Base-by-base conservation (phyloP, 1,284 basidiomycete genomes). In the Psilocybe mexicana region DNA sequence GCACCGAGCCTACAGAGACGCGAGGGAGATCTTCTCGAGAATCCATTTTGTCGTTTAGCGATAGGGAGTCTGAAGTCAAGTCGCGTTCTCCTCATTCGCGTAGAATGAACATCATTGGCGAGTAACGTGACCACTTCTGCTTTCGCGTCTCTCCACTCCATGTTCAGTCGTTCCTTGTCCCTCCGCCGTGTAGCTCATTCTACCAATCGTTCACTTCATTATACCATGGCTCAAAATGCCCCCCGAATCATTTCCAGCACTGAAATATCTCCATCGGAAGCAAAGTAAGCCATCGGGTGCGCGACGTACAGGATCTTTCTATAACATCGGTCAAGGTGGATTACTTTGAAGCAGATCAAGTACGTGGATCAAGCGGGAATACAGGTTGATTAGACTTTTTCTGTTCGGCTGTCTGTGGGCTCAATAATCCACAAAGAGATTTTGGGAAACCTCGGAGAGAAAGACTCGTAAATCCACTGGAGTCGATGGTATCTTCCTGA, bases 391-490 rank as follows among this genome's bases (percentile, higher is more conserved):
- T 66, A 1, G 30, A 38, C 24, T 43, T 40, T 23, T 50, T 11
- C 50, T 36, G 48, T 43, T 33, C 25, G 12, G 35, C 25, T 23
- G 18, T 18, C 18, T 54, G 43, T 43, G 8, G 26, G 6, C 12
- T 54, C 26, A 43, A 35, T 60, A 38, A 58, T 48, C 12, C 18
- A 42, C 14, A 8, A 52, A 94, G 89, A 79, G 94, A 54, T 67
- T 82, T 43, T 96, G 94, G 94, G 95, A 97, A 72, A 87, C 79
- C 58, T 93, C 93, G 12, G 86, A 92, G 65, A 80, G 94, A 35
- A 88, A 85, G 67, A 94, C 92, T 8, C 80, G 90, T 43, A 81
- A 83, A 46, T 77, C 83, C 11, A 83, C 85, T 11, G 92, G 88
- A 0, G 83, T 94, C 53, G 94, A 96, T 75, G 92, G 93, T 93